Evolutionary conservation across 163 green algal species (phyloP), one percentile per base, ranked within the genome.

Genomic region (Botryococcus braunii): DNA sequence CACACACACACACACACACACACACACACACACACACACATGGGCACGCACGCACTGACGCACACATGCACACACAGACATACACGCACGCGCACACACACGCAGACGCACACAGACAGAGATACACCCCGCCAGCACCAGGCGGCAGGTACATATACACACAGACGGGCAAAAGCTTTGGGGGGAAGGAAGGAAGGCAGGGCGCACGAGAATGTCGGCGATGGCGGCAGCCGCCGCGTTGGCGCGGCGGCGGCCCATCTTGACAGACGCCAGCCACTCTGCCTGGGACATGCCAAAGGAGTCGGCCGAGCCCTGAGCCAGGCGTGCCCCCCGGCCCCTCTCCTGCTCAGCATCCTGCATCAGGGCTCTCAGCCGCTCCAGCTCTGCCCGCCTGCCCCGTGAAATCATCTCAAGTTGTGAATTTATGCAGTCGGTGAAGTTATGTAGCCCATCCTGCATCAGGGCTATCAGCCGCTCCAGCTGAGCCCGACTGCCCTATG

Each of bases 381-480:
- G n/a, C 46, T 48, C 64, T 25, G 71, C 65, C 2, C 65, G 71
- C 36, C 66, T 72, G 71, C 43, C 27, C 4, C 21, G 0, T 27
- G n/a, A 56, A 2, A 37, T n/a, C 47, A 56, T 23, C n/a, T 23
- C 47, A n/a, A n/a, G n/a, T n/a, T n/a, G n/a, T n/a, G n/a, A n/a
- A n/a, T n/a, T n/a, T n/a, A n/a, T n/a, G n/a, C n/a, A n/a, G n/a
- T n/a, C n/a, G n/a, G n/a, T n/a, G n/a, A n/a, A n/a, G n/a, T n/a
- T n/a, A n/a, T n/a, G n/a, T n/a, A n/a, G n/a, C n/a, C n/a, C 75
- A 69, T 87, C 78, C 62, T 73, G 67, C 61, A 78, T 21, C 52
- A 69, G 23, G 35, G 66, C 36, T 13, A 63, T 48, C 46, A 72
- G 31, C 56, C 41, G 66, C 68, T 74, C 68, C 37, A 48, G n/a